These are phyloP conservation scores for Tolypocladium amazonense DNA, from an alignment of 2,329 filamentous ascomycete species.

Conservation along the genomic window DNA sequence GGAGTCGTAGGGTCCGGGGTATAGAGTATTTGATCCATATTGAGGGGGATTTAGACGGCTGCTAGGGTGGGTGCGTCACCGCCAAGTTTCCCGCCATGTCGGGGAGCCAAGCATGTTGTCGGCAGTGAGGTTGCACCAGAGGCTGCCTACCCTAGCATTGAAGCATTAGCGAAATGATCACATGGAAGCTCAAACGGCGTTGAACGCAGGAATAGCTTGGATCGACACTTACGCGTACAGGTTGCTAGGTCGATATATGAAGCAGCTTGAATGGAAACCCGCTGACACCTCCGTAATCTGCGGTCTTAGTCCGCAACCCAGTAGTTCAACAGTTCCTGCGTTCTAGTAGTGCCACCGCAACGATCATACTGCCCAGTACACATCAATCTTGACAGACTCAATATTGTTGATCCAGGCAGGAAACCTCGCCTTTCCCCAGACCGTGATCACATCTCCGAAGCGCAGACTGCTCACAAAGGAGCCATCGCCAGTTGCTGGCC, in stretches of 20 bases:
- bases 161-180: background rate
- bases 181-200: background rate
- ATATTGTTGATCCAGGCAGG: slow-evolving; percentile 42
- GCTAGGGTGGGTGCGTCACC: too few relatives aligned
- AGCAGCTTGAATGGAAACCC: background rate
- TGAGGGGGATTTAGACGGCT: background rate
- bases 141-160: too few relatives aligned
- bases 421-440: slow-evolving; percentile 52
- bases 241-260: background rate
- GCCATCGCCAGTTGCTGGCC: slow-evolving; percentile 38
- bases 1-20: too few relatives aligned
- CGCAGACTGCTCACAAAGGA: slow-evolving; percentile 44
- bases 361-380: slow-evolving; percentile 43
- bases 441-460: slow-evolving; percentile 49
- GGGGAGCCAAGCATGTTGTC: too few relatives aligned
- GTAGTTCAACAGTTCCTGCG: too few relatives aligned
- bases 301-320: background rate
- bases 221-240: background rate
- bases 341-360: too few relatives aligned
- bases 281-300: background rate
- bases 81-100: too few relatives aligned
- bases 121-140: too few relatives aligned
- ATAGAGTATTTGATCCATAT: background rate
- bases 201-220: background rate
- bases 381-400: slow-evolving; percentile 37